Percentiles rank a stretch among this genome's conserved stretches.
These are phyloP conservation scores for Domatiomyces globalis DNA, from an alignment of 2,329 filamentous ascomycete genomes.

Conservation along the genomic window DNA sequence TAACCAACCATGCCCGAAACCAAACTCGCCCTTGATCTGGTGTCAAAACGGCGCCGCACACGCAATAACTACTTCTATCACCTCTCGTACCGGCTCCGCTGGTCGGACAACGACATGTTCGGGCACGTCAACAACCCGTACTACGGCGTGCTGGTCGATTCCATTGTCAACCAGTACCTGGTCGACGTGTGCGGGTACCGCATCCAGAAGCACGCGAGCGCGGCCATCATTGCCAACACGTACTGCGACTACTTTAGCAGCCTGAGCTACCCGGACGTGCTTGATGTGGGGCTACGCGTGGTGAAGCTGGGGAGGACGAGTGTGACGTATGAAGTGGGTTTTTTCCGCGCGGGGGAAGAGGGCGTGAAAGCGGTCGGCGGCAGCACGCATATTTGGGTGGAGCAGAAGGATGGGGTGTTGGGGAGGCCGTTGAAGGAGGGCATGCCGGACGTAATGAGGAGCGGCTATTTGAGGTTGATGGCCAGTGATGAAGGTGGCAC, in stretches of 20 bases:
- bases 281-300: slow-evolving; percentile 70
- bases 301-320: slow-evolving; percentile 74
- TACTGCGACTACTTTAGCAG: slow-evolving; percentile 76
- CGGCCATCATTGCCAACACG: slow-evolving; percentile 72
- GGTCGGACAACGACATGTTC: slow-evolving; percentile 78
- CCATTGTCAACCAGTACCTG: slow-evolving; percentile 76
- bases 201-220: slow-evolving; percentile 55
- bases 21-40: slow-evolving; percentile 12
- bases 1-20: background rate
- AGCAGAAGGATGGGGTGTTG: slow-evolving; percentile 45
- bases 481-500: background rate
- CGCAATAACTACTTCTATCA: slow-evolving; percentile 15
- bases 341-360: slow-evolving; percentile 63
- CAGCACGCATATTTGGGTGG: slow-evolving; percentile 81
- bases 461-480: slow-evolving; percentile 5
- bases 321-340: slow-evolving; percentile 75
- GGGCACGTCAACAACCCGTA: slow-evolving; percentile 83
- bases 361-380: slow-evolving; percentile 71
- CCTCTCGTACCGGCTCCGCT: slow-evolving; percentile 15
- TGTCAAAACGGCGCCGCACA: slow-evolving; percentile 13
- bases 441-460: slow-evolving; percentile 35
- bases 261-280: slow-evolving; percentile 64
- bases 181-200: slow-evolving; percentile 62
- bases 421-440: slow-evolving; percentile 48
- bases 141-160: slow-evolving; percentile 80